Percentiles rank a stretch among this genome's conserved stretches.
phyloP scores from a whole-genome alignment of 2,329 filamentous ascomycete species.

The Scleromitrula shiraiana region DNA sequence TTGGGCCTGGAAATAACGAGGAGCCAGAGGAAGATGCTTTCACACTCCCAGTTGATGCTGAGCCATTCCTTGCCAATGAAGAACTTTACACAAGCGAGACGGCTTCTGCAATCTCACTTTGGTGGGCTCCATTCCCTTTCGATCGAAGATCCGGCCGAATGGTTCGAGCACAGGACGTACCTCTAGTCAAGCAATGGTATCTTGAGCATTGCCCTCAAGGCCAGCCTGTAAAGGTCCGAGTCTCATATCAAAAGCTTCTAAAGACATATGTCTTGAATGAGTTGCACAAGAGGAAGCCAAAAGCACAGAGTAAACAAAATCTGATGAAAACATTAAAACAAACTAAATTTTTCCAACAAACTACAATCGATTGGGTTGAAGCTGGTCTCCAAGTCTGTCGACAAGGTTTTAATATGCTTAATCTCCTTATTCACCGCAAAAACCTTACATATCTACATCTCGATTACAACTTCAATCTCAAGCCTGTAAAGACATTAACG shows the following conservation, averaged over 20 bases:
- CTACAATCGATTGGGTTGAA: constrained; percentile 98
- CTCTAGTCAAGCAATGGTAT: constrained; percentile 97
- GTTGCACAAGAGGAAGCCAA: constrained; percentile 89
- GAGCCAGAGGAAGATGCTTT: constrained; percentile 71
- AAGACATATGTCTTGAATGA: constrained; percentile 97
- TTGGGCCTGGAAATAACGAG: constrained; percentile 69
- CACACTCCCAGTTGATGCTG: constrained; percentile 66
- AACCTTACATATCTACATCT: constrained; percentile 97
- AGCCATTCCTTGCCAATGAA: constrained; percentile 86
- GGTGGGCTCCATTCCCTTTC: constrained; percentile 98
- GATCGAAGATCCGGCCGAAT: constrained; percentile 88
- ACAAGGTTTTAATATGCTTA: constrained; percentile 99
- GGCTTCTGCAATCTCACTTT: constrained; percentile 81
- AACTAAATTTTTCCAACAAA: constrained; percentile 99
- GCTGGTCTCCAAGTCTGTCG: constrained; percentile 96
- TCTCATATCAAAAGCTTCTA: constrained; percentile 95
- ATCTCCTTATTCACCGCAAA: constrained; percentile 94
- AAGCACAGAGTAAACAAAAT: constrained; percentile 92
- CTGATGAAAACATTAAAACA: constrained; percentile 82
- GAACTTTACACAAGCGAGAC: constrained; percentile 86
- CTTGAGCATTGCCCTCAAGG: constrained; percentile 87
- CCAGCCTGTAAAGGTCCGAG: constrained; percentile 92
- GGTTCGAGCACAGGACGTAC: constrained; percentile 95
- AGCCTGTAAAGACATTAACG: constrained; percentile 96
- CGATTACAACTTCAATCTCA: constrained; percentile 99